Base-by-base conservation (phyloP, 352 stramenopile species). In the Pilasporangium apinafurcum region DNA sequence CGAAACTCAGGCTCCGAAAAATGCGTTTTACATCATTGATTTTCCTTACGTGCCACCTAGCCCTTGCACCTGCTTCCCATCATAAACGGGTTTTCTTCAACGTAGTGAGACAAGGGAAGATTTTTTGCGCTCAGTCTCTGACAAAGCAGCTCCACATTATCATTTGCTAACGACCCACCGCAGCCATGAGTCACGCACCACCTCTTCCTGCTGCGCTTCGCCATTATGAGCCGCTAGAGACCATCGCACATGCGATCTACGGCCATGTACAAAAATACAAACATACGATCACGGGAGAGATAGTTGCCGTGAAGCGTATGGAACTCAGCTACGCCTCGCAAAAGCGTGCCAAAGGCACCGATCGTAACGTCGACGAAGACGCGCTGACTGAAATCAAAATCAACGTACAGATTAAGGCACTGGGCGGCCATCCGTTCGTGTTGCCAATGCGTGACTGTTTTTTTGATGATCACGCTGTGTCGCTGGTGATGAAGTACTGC, bases 231-330 rank as follows among this genome's bases (percentile, higher is more conserved):
- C 52, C 65, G 29, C 53, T 89, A 12, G 62, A 67, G 47, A 74
- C 59, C 46, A 63, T 93, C 34, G 75, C 75, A 24, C 57, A 65
- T 1, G 78, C 81, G 45, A 69, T 93, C 22, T 93, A 84, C 42
- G 81, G 81, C 17, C 54, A 66, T 46, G 77, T 93, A 35, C 56
- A 80, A 17, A 73, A 78, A 49, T 85, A 72, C 55, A 66, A 65
- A 16, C 59, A 91, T 52, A 35, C 58, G 16, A 40, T 27, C 14
- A 72, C 70, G 7, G 59, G 64, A 34, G 70, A 87, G 37, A 49
- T 64, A 38, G 75, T 88, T 43, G 81, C 79, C 16, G 60, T 89
- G 53, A 93, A 93, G 67, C 77, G 70, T 60, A 80, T 93, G 62
- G 76, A 91, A 35, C 60, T 89, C 22, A 48, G 38, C 17, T 71